Evolutionary conservation across 352 stramenopile species (phyloP).

Genomic region (Proteromonas lacertae): DNA sequence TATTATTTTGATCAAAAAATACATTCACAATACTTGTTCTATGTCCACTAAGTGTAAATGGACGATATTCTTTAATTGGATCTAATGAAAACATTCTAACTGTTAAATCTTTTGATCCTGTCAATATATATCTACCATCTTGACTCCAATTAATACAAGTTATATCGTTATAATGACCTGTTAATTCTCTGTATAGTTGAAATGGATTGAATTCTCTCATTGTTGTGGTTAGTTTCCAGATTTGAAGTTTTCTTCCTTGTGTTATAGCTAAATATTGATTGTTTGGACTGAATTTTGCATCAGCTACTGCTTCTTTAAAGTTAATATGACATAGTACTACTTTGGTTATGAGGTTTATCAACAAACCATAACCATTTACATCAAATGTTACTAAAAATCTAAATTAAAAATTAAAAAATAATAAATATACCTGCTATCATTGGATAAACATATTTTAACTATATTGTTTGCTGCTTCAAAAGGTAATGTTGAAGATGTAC

Average conservation of each 20-base stretch:
- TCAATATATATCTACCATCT: slow-evolving; percentile 32
- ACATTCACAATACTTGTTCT: slow-evolving; percentile 34
- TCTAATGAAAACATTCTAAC: slow-evolving; percentile 37
- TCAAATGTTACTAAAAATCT: slow-evolving; percentile 35
- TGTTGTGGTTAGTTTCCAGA: slow-evolving; percentile 36
- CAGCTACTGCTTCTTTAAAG: slow-evolving; percentile 38
- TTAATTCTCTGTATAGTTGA: slow-evolving; percentile 32
- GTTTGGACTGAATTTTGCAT: slow-evolving; percentile 38
- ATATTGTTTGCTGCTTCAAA: slow-evolving; percentile 55
- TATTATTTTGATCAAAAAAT: slow-evolving; percentile 44
- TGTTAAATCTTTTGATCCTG: slow-evolving; percentile 38
- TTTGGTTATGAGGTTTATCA: slow-evolving; percentile 39
- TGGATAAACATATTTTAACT: not conserved
- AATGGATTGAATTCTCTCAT: slow-evolving; percentile 48
- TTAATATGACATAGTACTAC: slow-evolving; percentile 57
- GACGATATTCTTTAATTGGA: slow-evolving; percentile 16
- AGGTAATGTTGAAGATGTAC: slow-evolving; percentile 22
- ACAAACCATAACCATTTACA: slow-evolving; percentile 31
- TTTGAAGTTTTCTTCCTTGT: slow-evolving; percentile 40
- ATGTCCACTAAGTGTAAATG: slow-evolving; percentile 26
- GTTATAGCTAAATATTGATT: slow-evolving; percentile 37
- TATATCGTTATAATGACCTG: slow-evolving; percentile 35
- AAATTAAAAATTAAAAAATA: slow-evolving; percentile 40
- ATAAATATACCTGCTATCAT: not conserved
- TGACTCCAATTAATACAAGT: slow-evolving; percentile 9